phyloP scores from a whole-genome alignment of 164 flowering plant genomes.

The Litsea cubeba region DNA sequence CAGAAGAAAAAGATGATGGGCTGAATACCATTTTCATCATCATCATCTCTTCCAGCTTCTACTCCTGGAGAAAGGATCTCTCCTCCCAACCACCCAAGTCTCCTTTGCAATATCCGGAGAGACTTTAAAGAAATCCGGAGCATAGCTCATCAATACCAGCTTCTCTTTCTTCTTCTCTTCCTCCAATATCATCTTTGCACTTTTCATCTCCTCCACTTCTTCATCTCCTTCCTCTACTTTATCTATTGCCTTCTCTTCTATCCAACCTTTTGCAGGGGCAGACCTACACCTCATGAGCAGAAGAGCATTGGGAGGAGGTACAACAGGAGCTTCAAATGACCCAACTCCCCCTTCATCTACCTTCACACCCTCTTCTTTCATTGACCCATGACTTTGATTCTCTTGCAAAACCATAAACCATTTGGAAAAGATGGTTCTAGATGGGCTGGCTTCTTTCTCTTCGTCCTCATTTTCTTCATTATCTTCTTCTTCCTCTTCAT shows the following conservation, averaged over 20 bases:
- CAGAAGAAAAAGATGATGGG: not conserved
- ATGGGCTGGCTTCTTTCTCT: slow-evolving; percentile 18
- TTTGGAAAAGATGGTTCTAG: slow-evolving; percentile 58
- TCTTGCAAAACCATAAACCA: slow-evolving; percentile 91
- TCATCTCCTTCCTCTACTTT: slow-evolving; percentile 16
- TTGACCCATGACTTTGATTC: slow-evolving; percentile 21
- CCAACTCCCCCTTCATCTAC: slow-evolving; percentile 13
- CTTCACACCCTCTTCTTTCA: slow-evolving; percentile 5
- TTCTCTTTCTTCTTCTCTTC: slow-evolving; percentile 43
- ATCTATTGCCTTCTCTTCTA: slow-evolving; percentile 9
- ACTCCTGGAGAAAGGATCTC: slow-evolving; percentile 65
- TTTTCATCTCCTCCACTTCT: slow-evolving; percentile 19
- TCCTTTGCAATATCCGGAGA: slow-evolving; percentile 79
- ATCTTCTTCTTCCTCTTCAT: slow-evolving; percentile 34
- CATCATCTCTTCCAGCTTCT: slow-evolving; percentile 72
- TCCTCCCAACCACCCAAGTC: slow-evolving; percentile 74
- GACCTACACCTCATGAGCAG: slow-evolving; percentile 90
- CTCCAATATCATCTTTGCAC: slow-evolving; percentile 25
- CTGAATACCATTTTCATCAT: not conserved
- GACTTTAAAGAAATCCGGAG: slow-evolving; percentile 56
- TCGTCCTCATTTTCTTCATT: slow-evolving; percentile 31
- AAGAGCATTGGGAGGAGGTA: slow-evolving; percentile 83
- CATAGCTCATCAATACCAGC: slow-evolving; percentile 53
- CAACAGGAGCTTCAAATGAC: slow-evolving; percentile 13
- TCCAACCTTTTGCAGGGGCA: slow-evolving; percentile 80